phyloP scores from a whole-genome alignment of 176 grass and related monocot genomes.

The Phoenix dactylifera region DNA sequence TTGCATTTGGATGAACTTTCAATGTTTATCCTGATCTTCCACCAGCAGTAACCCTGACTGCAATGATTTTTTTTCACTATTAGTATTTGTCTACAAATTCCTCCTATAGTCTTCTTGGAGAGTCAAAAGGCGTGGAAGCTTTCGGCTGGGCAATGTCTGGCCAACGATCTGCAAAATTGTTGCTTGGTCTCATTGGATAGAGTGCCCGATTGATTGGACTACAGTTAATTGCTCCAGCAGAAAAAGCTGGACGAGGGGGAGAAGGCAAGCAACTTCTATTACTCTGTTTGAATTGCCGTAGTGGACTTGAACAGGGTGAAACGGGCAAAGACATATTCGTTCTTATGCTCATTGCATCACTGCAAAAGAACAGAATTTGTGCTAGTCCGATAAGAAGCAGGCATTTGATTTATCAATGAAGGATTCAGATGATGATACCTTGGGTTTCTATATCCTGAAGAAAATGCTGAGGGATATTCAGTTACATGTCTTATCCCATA shows the following conservation, averaged over 20 bases:
- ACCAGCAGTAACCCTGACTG: too few species aligned
- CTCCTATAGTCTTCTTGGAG: conserved; percentile 47
- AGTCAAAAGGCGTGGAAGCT: conserved; percentile 39
- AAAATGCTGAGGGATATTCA: conserved; percentile 32
- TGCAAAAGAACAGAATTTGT: conserved; percentile 15
- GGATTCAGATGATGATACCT: conserved; percentile 31
- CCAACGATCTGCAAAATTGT: conserved; percentile 35
- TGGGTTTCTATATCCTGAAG: conserved; percentile 25
- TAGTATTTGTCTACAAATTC: neutral
- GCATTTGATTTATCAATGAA: conserved; percentile 1
- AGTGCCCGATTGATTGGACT: conserved; percentile 63
- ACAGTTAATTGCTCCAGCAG: conserved; percentile 72
- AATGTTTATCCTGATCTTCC: too few species aligned
- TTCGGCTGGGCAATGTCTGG: conserved; percentile 32
- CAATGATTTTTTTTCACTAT: too few species aligned
- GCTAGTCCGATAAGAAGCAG: conserved; percentile 9
- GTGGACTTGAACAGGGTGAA: conserved; percentile 74
- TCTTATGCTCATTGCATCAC: conserved; percentile 34
- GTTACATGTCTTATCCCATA: conserved; percentile 21
- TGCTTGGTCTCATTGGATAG: conserved; percentile 45
- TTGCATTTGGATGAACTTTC: too few species aligned
- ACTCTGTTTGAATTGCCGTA: conserved; percentile 48
- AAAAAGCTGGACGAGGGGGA: conserved; percentile 76
- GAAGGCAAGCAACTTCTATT: conserved; percentile 87
- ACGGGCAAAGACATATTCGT: conserved; percentile 83